These are phyloP conservation scores for Gonapodya prolifera DNA, from an alignment of 192 early-diverging fungal genomes.

Conservation along the genomic window DNA sequence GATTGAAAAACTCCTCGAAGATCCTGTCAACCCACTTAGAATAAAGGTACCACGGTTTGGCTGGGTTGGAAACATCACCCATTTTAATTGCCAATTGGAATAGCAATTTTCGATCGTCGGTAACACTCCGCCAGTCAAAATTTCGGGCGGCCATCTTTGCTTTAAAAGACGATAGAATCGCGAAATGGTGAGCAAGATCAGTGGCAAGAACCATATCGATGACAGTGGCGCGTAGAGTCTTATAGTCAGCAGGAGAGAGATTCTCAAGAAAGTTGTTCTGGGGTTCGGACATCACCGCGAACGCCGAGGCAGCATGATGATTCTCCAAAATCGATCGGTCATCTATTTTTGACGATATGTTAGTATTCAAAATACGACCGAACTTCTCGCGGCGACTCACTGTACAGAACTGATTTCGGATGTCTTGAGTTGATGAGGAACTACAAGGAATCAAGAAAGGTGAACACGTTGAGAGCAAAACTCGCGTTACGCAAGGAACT, in stretches of 20 bases:
- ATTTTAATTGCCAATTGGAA: constrained; percentile 46
- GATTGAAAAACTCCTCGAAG: constrained; percentile 46
- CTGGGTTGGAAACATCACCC: constrained; percentile 39
- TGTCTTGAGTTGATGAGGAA: constrained; percentile 4
- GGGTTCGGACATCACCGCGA: constrained; percentile 2
- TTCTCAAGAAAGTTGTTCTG: constrained; percentile 8
- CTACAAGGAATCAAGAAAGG: background rate
- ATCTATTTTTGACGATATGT: background rate
- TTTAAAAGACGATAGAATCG: constrained; percentile 7
- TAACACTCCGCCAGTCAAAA: background rate
- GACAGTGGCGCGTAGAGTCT: background rate
- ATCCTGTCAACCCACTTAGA: constrained; percentile 37
- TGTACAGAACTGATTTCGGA: constrained; percentile 5
- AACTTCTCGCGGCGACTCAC: too few relatives aligned
- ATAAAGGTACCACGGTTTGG: constrained; percentile 26
- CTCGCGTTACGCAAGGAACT: background rate
- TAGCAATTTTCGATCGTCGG: constrained; percentile 25
- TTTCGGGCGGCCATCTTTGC: constrained; percentile 2
- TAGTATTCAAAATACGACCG: background rate
- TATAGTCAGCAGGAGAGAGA: background rate
- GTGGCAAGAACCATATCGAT: constrained; percentile 9
- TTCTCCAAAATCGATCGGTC: constrained; percentile 9
- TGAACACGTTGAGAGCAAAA: too few relatives aligned
- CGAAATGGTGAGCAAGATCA: constrained; percentile 9
- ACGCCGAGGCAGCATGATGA: constrained; percentile 9